These are phyloP conservation scores for Russula sp. DNA, from an alignment of 768 basidiomycete species.

Conservation along the genomic window DNA sequence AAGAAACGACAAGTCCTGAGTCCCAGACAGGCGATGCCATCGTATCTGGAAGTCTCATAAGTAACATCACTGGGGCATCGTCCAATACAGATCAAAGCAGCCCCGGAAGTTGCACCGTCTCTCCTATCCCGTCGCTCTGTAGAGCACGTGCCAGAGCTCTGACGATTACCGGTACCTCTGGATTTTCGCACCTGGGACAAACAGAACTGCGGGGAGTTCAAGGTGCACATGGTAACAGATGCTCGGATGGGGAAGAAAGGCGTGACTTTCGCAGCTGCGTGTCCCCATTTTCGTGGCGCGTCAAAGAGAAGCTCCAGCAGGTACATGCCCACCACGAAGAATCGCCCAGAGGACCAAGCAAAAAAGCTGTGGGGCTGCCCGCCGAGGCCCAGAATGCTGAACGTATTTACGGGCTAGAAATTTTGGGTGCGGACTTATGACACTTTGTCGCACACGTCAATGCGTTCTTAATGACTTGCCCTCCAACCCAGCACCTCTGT, in stretches of 20 bases:
- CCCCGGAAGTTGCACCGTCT: background rate
- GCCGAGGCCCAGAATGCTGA: background rate
- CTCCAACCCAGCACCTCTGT: background rate
- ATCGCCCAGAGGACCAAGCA: background rate
- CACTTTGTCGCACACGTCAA: background rate
- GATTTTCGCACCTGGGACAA: background rate
- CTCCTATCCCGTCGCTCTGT: conserved; percentile 3
- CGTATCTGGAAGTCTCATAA: background rate
- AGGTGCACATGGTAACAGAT: background rate
- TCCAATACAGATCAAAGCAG: background rate
- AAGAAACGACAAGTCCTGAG: background rate
- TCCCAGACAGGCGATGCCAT: background rate
- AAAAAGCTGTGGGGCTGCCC: background rate
- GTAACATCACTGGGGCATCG: background rate
- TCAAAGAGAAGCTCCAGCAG: conserved; percentile 34
- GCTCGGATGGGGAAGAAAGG: background rate
- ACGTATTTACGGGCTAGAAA: background rate
- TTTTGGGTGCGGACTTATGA: background rate
- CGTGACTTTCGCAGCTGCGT: conserved; percentile 21
- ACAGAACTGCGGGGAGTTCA: background rate
- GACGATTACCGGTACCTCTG: background rate
- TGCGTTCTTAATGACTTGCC: background rate
- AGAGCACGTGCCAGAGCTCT: conserved; percentile 2
- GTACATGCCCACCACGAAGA: background rate
- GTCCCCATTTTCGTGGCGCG: conserved; percentile 38